Conservation (phyloP, 202 grass and related monocot species). For the Digitaria exilis region DNA sequence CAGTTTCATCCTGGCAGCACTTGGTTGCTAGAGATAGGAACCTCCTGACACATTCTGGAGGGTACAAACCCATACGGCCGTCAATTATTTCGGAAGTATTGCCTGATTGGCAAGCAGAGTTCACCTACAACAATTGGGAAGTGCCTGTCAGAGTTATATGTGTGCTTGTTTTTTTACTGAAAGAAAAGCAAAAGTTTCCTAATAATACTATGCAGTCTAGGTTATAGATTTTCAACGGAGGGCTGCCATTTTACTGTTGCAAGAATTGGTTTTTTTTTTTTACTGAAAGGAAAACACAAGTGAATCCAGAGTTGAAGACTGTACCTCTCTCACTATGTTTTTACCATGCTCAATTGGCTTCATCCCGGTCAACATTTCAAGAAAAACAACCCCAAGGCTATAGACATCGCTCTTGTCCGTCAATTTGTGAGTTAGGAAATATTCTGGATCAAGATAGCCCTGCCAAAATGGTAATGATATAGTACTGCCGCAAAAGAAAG, state of each 20-base stretch:
- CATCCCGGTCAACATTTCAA: constrained; percentile 92
- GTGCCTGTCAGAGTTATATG: not conserved
- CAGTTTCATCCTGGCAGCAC: constrained; percentile 76
- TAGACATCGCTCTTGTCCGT: constrained; percentile 98
- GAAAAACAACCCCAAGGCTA: constrained; percentile 86
- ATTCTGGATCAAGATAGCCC: constrained; percentile 99
- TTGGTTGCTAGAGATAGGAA: constrained; percentile 65
- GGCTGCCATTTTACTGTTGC: not conserved
- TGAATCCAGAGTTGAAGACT: not conserved
- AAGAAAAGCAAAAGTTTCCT: not conserved
- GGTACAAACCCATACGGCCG: constrained; percentile 65
- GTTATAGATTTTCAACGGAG: not conserved
- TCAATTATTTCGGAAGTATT: constrained; percentile 58
- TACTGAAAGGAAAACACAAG: too few species aligned
- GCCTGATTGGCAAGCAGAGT: constrained; percentile 61
- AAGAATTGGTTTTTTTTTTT: not conserved
- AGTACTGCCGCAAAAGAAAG: not conserved
- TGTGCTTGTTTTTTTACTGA: constrained; percentile 3
- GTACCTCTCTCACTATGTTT: constrained; percentile 98
- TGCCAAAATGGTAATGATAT: constrained; percentile 43
- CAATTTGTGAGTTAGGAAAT: constrained; percentile 95
- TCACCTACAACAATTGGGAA: constrained; percentile 54
- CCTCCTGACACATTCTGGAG: constrained; percentile 71
- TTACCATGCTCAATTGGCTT: constrained; percentile 91
- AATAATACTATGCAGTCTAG: constrained; percentile 11